Evolutionary conservation across 495 filamentous ascomycete genomes (phyloP), one percentile per base, ranked within the genome.

Genomic region (Annulohypoxylon bovei): DNA sequence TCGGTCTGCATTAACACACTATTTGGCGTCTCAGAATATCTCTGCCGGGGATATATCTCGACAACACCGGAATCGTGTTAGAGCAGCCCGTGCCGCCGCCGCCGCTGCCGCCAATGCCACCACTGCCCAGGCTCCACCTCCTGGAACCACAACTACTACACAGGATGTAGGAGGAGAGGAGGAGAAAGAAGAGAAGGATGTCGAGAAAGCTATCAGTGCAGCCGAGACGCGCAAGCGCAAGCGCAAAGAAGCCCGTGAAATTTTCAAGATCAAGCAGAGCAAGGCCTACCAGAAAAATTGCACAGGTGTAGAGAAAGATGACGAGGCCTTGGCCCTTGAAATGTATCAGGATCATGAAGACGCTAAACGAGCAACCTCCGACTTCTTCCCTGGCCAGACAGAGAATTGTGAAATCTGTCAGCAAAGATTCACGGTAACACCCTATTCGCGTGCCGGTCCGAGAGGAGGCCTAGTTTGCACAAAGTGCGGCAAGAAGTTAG

Each of bases 391-490:
- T 0, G 94, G 93, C 1, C 95, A 99, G 78, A 86, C 93, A 65
- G 92, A 90, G 27, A 95, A 97, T 70, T 99, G 95, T 71, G 93
- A 92, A 47, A 79, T 87, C 6, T 99, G 95, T 75, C 84, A 87
- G 22, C 95, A 93, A 72, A 89, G 95, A 23, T 99, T 99, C 75
- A 97, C 93, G 0, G 95, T 99, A 27, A 98, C 95, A 0, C 81
- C 93, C 0, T 99, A 99, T 76, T 92, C 89, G 68, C 91, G 92
- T 71, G 85, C 88, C n/a, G 92, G 91, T 12, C 90, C 91, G 0
- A 83, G 90, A 16, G 94, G 94, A 1, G 95, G 94, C 16, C 80
- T 99, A 18, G 84, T 99, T 11, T 99, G 95, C 77, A 82, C 82
- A 0, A 89, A 91, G 54, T 99, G 95, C 73, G 92, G 94, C n/a